Evolutionary conservation across 257 asterid species (phyloP).

Genomic region (Fraxinus americana): DNA sequence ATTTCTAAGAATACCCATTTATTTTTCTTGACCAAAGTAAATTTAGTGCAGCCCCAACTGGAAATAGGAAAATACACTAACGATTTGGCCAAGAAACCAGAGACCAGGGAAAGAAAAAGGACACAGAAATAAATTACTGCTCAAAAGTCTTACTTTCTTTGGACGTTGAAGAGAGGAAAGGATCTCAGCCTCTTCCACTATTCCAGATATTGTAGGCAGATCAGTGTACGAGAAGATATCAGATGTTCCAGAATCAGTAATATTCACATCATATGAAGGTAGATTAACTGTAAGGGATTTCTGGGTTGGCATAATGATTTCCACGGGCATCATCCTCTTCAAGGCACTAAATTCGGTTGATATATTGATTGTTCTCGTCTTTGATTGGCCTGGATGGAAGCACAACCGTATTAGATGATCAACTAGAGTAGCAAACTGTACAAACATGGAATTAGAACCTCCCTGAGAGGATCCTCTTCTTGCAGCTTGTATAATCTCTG

Average conservation of each 20-base stretch:
- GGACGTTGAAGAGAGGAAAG: constrained; percentile 98
- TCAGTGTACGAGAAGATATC: constrained; percentile 65
- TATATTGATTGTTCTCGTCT: constrained; percentile 72
- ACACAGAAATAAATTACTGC: constrained; percentile 14
- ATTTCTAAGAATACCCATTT: neutral
- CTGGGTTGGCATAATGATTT: constrained; percentile 91
- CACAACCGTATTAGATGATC: constrained; percentile 91
- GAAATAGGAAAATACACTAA: constrained; percentile 7
- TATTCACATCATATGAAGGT: constrained; percentile 61
- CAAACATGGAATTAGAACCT: constrained; percentile 66
- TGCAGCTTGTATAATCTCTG: constrained; percentile 96
- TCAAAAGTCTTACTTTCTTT: constrained; percentile 66
- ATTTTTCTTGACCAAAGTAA: neutral
- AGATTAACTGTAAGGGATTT: constrained; percentile 81
- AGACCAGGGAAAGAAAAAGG: constrained; percentile 11
- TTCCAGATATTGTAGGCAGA: constrained; percentile 89
- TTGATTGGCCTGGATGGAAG: constrained; percentile 90
- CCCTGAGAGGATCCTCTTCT: constrained; percentile 68
- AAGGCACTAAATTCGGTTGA: constrained; percentile 89
- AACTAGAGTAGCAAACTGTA: constrained; percentile 82
- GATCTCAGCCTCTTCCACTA: constrained; percentile 93
- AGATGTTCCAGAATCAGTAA: constrained; percentile 51
- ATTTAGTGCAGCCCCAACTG: neutral
- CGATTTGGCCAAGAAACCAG: constrained; percentile 5
- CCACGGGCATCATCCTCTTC: constrained; percentile 98